Base-by-base conservation (phyloP, 176 grass and related monocot species). In the Triticum urartu region DNA sequence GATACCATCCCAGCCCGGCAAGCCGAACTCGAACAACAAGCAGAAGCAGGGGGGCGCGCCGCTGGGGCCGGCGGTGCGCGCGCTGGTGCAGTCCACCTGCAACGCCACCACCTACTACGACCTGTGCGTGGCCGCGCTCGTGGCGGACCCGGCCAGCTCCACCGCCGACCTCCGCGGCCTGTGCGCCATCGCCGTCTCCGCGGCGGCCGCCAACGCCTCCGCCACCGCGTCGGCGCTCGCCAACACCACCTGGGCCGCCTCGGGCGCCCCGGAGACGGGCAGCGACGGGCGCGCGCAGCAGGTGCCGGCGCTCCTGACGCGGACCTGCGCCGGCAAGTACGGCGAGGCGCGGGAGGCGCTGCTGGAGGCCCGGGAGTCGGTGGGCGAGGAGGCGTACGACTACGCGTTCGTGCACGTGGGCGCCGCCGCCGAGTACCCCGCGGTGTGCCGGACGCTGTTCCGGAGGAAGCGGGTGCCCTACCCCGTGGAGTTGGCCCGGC, bases 91-190 rank as follows among this genome's bases (percentile, higher is more conserved):
- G 85, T 90, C 61, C 13, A 98, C 93, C 30, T 98, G 95, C 89
- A 98, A 93, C 62, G 82, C 88, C 33, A 98, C 93, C 6, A 84
- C 86, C 24, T 95, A 91, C 86, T 98, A 95, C 81, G 95, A 95
- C 47, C 68, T 95, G n/a, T 98, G 93, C 74, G 30, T 98, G 4
- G 68, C 86, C 15, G 79, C 91, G 11, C 89, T 98, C 12, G 48
- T 56, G 10, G 79, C 88, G 10, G 86, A 98, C 83, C 91, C 95
- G 0, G 59, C 87, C 6, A 90, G 86, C 80, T 72, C 81, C 69
- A 83, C 72, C 22, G 88, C 89, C 72, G 89, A 93, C 83, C 89
- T 94, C 39, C 86, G 70, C 17, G 91, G 86, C 17, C 89, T 98
- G 40, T 95, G 93, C 43, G 35, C 54, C 77, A 88, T 98, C 69